Base-by-base conservation (phyloP, 495 filamentous ascomycete species). In the Penicillium longicatenatum region DNA sequence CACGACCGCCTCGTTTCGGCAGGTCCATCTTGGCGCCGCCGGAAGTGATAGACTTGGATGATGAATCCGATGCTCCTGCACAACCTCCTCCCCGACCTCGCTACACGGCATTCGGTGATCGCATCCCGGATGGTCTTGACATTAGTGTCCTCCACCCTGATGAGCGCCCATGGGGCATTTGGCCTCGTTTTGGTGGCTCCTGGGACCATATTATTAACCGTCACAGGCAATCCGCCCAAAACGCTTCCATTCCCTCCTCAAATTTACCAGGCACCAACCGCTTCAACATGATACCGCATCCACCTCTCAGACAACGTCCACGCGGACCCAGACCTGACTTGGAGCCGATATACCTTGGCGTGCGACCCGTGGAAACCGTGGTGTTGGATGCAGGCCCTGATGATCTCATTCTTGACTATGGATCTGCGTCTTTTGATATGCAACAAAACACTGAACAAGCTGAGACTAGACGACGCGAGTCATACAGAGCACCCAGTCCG, bases 401-500 rank as follows among this genome's bases (percentile, higher is more conserved):
- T 4, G 39, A 31, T 19, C 5, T 50, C 10, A 11, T 24, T 16
- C 63, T 61, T 21, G 54, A 67, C 22, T 68, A 68, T 58, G 58
- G 55, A 7, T 22, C 51, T 1, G 45, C 63, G 6, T 68, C 68
- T 0, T 72, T 73, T 48, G 19, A 62, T 7, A 65, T 75, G 39
- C 69, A 66, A 1, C 69, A 66, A 1, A 42, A 60, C 11, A 44
- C 33, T 11, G 35, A 17, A 14, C 52, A 35, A 45, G 64, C 64
- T 6, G 66, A 56, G 48, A 56, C 45, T 5, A 60, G 24, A 51
- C 66, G 46, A 78, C 84, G 65, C 66, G 79, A 42, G 56, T 58
- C 77, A 9, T 89, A 91, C 64, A 80, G 83, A 46, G 69, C 83
- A 9, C 89, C 87, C n/a, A 72, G 70, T 41, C 71, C 80, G 5